These are phyloP conservation scores for Exsudoporus frostii DNA, from an alignment of 768 basidiomycete species.

Conservation along the genomic window DNA sequence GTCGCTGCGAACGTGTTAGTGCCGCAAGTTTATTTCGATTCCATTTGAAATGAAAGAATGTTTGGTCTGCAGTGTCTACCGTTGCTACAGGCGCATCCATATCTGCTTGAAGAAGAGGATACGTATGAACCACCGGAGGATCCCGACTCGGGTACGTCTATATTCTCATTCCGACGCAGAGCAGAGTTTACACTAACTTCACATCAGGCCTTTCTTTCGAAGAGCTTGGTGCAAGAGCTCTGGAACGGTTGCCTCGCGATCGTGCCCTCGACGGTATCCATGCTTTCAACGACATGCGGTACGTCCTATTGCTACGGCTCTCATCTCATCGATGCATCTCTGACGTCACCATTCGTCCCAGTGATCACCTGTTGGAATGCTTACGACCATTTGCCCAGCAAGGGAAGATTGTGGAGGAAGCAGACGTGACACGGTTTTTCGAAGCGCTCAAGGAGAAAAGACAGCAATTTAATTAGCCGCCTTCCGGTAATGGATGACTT, in stretches of 20 bases:
- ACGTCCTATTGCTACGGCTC: conserved; percentile 16
- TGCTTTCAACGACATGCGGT: conserved; percentile 85
- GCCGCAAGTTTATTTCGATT: not conserved
- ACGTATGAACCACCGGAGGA: conserved; percentile 85
- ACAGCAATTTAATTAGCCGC: conserved; percentile 1
- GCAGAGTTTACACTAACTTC: not conserved
- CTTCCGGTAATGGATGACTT: not conserved
- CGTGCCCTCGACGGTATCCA: conserved; percentile 79
- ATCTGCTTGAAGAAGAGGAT: conserved; percentile 73
- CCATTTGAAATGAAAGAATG: not conserved
- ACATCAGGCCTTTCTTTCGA: conserved; percentile 68
- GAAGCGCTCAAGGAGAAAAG: conserved; percentile 43
- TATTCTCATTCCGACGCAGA: not conserved
- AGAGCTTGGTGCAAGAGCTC: conserved; percentile 78
- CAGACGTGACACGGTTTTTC: conserved; percentile 69
- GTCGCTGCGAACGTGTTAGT: conserved; percentile 60
- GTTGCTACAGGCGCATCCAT: conserved; percentile 51
- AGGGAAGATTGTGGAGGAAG: conserved; percentile 69
- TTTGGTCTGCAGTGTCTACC: conserved; percentile 50
- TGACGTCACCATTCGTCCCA: conserved; percentile 26
- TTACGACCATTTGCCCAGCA: conserved; percentile 77
- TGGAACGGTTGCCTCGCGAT: conserved; percentile 71
- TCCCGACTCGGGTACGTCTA: conserved; percentile 67
- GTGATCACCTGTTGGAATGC: conserved; percentile 68
- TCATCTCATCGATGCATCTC: not conserved